A percentile compares a stretch with the other conserved stretches of the same genome.
These are phyloP conservation scores for Kwoniella botswanensis DNA, from an alignment of 768 basidiomycete genomes.

Conservation along the genomic window DNA sequence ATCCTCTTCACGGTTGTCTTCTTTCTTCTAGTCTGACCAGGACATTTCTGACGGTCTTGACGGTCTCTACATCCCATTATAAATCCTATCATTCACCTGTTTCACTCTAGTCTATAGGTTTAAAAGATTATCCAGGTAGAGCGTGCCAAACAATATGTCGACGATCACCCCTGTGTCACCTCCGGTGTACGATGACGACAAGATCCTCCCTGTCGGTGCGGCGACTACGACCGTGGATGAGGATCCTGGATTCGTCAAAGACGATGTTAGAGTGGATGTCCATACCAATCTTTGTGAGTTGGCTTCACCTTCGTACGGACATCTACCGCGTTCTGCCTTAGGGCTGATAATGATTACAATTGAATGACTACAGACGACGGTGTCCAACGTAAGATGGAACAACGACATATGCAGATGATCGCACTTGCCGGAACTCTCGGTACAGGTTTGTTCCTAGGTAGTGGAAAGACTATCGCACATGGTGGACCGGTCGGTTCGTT, in stretches of 20 bases:
- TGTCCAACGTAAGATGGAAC: slow-evolving; percentile 67
- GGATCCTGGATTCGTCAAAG: slow-evolving; percentile 3
- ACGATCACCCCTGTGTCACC: neutral
- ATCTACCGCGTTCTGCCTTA: too few relatives aligned
- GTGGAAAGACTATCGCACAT: slow-evolving; percentile 40
- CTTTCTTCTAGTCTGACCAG: too few relatives aligned
- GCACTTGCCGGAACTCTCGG: slow-evolving; percentile 37
- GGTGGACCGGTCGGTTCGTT: slow-evolving; percentile 42
- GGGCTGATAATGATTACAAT: too few relatives aligned
- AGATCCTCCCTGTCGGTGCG: slow-evolving; percentile 15
- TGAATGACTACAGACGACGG: slow-evolving; percentile 60
- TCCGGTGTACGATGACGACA: slow-evolving; percentile 9
- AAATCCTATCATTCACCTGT: too few relatives aligned
- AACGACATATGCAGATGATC: slow-evolving; percentile 46
- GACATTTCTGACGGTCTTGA: too few relatives aligned
- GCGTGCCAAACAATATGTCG: neutral
- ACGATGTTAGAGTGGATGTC: slow-evolving; percentile 35
- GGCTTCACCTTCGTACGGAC: neutral
- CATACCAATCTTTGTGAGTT: slow-evolving; percentile 42
- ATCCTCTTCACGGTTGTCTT: too few relatives aligned
- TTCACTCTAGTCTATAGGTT: too few relatives aligned
- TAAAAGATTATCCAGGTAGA: too few relatives aligned
- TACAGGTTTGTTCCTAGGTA: slow-evolving; percentile 32
- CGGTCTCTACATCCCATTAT: too few relatives aligned
- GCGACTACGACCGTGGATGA: slow-evolving; percentile 4